Evolutionary conservation across 345 rosid species (phyloP), one percentile per base, ranked within the genome.

Genomic region (Salix arbutifolia): DNA sequence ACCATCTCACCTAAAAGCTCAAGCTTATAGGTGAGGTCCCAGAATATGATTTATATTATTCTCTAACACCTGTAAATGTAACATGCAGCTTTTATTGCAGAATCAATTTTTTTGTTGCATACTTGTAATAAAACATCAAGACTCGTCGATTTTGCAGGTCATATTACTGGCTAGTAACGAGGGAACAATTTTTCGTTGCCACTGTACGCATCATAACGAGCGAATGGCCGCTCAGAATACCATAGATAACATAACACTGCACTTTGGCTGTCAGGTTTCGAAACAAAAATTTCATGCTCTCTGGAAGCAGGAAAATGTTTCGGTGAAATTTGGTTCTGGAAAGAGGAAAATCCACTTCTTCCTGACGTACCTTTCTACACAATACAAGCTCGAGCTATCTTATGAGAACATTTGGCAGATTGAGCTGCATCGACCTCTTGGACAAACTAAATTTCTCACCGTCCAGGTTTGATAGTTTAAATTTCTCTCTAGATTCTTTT

Each of bases 341-440:
- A 1, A 67, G 58, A 79, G 81, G 50, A 84, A 64, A 42, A 33
- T 83, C 30, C 38, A 65, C 16, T 79, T 87, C 44, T 70, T 77
- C 46, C 70, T 87, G 13, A 69, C 84, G 1, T n/a, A 68, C 67
- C 10, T 0, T 62, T 18, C 23, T 0, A 48, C 40, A 11, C 72
- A 76, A 1, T 82, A 80, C 83, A 84, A 67, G 81, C 83, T 86
- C 38, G 84, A 82, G 70, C 79, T 84, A 31, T 76, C 76, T 28
- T 82, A 77, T 40, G 86, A 84, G 72, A 86, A 82, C 56, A 74
- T 86, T 16, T 72, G 83, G 83, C 76, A 82, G 65, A 71, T 78
- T 67, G 77, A 80, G 77, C 79, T 79, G 35, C 81, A 31, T 35
- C 46, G 48, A 23, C 77, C 78, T 2, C 26, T 2, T 6, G 50